Percentiles rank a stretch among this genome's conserved stretches.
Evolutionary conservation across 139 green algal genomes (phyloP).

Genomic region (Deuterostichococcus epilithicus): DNA sequence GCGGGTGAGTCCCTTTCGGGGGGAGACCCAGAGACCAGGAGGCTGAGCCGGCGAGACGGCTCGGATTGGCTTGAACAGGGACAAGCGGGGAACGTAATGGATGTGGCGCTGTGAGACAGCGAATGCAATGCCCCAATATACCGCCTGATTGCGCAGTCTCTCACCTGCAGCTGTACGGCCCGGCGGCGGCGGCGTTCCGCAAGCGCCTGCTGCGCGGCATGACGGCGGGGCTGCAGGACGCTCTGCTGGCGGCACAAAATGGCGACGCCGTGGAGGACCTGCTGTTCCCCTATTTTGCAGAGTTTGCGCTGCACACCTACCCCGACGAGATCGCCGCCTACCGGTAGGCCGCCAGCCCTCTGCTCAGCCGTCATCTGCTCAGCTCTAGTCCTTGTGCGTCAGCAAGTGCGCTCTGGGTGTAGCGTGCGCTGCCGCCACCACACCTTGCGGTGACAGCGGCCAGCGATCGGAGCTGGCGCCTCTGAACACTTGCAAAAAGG

Average conservation of each 20-base stretch:
- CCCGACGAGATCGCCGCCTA: slow-evolving; percentile 36
- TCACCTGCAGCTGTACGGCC: slow-evolving; percentile 25
- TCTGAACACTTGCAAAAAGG: not conserved
- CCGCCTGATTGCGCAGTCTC: not conserved
- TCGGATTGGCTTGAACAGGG: not conserved
- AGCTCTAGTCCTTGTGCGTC: not conserved
- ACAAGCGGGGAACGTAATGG: not conserved
- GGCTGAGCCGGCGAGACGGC: no score
- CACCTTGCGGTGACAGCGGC: no score
- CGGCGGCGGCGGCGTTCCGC: slow-evolving; percentile 11
- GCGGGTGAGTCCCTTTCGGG: no score
- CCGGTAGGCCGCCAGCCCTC: slow-evolving; percentile 13
- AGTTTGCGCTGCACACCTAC: slow-evolving; percentile 27
- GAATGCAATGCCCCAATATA: not conserved
- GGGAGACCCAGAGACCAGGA: no score
- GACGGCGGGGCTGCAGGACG: slow-evolving; percentile 14
- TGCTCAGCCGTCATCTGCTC: not conserved
- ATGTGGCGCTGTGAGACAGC: not conserved
- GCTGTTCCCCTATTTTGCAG: slow-evolving; percentile 37
- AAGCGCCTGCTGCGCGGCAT: slow-evolving; percentile 24
- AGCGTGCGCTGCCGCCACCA: no score
- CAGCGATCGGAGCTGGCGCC: not conserved
- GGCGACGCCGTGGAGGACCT: not conserved
- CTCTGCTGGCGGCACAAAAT: not conserved
- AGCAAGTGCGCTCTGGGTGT: not conserved